These are phyloP conservation scores for Crotalaria pallida DNA, from an alignment of 306 rosid species.

Conservation along the genomic window DNA sequence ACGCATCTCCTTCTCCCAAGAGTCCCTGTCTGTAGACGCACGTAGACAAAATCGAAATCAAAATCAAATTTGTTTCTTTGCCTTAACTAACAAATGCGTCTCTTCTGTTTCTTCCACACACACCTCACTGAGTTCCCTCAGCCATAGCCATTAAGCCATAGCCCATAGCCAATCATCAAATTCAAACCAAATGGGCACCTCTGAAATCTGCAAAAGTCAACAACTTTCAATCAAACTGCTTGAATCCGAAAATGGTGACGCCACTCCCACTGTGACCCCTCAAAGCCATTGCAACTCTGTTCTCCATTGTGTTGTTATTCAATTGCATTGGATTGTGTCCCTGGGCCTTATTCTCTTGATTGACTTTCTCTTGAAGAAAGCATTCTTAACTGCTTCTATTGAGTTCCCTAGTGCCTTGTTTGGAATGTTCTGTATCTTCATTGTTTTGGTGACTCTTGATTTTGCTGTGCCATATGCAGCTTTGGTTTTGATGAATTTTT, in stretches of 20 bases:
- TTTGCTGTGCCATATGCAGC: conserved; percentile 51
- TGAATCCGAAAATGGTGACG: conserved; percentile 30
- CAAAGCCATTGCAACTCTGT: conserved; percentile 29
- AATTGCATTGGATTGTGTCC: conserved; percentile 52
- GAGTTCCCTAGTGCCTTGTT: conserved; percentile 81
- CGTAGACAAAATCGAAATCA: no score
- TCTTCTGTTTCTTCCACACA: no score
- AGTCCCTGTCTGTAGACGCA: no score
- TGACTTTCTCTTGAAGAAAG: conserved; percentile 48
- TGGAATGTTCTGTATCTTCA: conserved; percentile 83
- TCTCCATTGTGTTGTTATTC: conserved; percentile 7
- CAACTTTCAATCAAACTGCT: conserved; percentile 25
- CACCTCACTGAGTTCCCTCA: no score
- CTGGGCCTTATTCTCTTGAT: conserved; percentile 49
- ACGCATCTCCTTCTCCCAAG: no score
- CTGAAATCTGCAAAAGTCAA: conserved; percentile 15
- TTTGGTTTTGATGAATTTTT: conserved; percentile 47
- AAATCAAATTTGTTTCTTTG: no score
- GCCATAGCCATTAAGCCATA: neutral
- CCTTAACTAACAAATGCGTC: no score
- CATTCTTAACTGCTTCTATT: conserved; percentile 58
- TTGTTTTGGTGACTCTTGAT: conserved; percentile 49
- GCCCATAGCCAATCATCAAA: neutral
- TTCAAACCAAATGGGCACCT: conserved; percentile 36
- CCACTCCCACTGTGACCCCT: conserved; percentile 42